Conservation (phyloP, 1,284 basidiomycete genomes). For the Ganoderma lucidum region DNA sequence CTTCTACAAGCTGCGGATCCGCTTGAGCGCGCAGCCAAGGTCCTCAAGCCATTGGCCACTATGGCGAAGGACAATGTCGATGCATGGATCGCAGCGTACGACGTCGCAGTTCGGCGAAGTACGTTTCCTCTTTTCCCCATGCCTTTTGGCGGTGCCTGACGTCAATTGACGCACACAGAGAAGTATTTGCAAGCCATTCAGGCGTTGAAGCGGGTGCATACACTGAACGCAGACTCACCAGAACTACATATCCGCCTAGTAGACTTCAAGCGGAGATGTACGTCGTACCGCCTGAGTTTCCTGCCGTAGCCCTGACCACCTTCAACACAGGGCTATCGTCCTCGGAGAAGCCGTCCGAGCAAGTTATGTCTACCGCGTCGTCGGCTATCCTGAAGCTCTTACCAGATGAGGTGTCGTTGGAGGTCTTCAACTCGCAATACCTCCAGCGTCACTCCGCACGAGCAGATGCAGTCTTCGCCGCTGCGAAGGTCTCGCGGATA, state of each 20-base stretch:
- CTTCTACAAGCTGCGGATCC: conserved; percentile 72
- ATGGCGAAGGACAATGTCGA: conserved; percentile 65
- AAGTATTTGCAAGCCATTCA: conserved; percentile 83
- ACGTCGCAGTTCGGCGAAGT: conserved; percentile 85
- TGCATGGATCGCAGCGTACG: conserved; percentile 81
- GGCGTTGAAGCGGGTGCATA: conserved; percentile 69
- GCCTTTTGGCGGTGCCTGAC: neutral
- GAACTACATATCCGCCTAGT: conserved; percentile 78
- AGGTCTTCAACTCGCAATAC: conserved; percentile 78
- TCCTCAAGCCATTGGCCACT: conserved; percentile 73
- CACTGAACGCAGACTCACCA: conserved; percentile 66
- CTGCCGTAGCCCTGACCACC: neutral
- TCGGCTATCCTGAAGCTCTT: conserved; percentile 59
- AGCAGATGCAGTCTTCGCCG: conserved; percentile 63
- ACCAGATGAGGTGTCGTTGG: conserved; percentile 63
- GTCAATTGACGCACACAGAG: conserved; percentile 51
- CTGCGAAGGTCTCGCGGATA: conserved; percentile 59
- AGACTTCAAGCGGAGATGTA: conserved; percentile 67
- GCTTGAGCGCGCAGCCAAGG: conserved; percentile 80
- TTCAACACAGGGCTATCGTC: conserved; percentile 49
- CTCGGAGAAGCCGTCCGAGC: conserved; percentile 49
- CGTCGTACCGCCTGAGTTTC: neutral
- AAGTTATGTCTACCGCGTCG: conserved; percentile 54
- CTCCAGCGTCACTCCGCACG: conserved; percentile 67
- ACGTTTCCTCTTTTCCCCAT: conserved; percentile 39